phyloP scores from a whole-genome alignment of 106 monocot species.

The Posidonia australis region DNA sequence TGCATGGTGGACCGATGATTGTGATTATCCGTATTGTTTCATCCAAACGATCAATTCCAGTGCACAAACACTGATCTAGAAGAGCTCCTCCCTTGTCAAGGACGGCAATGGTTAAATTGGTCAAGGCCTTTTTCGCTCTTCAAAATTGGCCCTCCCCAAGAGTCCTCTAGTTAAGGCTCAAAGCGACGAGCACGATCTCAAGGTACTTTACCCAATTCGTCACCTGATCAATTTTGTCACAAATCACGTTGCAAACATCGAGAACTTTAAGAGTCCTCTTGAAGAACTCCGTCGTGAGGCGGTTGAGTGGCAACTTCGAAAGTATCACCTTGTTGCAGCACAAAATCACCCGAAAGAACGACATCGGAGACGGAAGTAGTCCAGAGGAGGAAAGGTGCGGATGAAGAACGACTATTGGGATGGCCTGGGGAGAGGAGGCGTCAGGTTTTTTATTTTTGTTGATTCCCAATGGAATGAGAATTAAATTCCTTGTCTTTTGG shows the following conservation, averaged over 20 bases:
- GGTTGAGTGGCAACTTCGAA: conserved; percentile 34
- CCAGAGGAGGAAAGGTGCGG: too few species aligned
- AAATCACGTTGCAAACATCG: conserved; percentile 86
- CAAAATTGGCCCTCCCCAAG: conserved; percentile 60
- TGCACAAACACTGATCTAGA: conserved; percentile 27
- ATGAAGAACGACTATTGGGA: too few species aligned
- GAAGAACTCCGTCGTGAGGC: conserved; percentile 50
- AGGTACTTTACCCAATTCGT: conserved; percentile 53
- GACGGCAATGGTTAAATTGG: conserved; percentile 54
- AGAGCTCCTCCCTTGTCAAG: conserved; percentile 30
- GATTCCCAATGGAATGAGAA: too few species aligned
- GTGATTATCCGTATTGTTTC: conserved; percentile 10
- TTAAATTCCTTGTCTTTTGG: too few species aligned
- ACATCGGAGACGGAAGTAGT: too few species aligned
- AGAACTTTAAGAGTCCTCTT: conserved; percentile 80
- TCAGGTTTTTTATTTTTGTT: too few species aligned
- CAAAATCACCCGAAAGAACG: conserved; percentile 49
- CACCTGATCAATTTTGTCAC: conserved; percentile 76
- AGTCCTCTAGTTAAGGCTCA: conserved; percentile 9
- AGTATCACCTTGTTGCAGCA: conserved; percentile 16
- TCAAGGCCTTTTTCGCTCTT: conserved; percentile 70
- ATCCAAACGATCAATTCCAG: conserved; percentile 71
- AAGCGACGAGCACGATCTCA: conserved; percentile 56
- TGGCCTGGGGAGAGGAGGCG: too few species aligned
- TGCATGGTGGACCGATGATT: conserved; percentile 2